Conservation (phyloP, 2,329 filamentous ascomycete species). For the Paracoccidioides lutzii region DNA sequence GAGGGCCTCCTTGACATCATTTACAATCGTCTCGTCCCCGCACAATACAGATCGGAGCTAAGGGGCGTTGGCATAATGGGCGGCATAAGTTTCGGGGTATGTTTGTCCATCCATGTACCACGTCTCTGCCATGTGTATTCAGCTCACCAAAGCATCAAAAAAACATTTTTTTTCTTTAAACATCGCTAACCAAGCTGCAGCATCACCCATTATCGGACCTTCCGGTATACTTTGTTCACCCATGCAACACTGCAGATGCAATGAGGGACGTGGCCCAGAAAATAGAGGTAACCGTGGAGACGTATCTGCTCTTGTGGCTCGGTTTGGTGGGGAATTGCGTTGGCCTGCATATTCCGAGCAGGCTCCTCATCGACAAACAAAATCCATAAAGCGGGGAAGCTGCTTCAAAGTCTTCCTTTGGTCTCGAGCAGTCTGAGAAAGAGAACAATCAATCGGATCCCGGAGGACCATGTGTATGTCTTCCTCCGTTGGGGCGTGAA, state of each 20-base stretch:
- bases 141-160: constrained; percentile 11
- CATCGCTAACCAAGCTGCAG: constrained; percentile 29
- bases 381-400: constrained; percentile 11
- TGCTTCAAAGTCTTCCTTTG: constrained; percentile 5
- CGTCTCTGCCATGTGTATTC: constrained; percentile 6
- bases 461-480: neutral
- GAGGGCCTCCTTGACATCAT: constrained; percentile 51
- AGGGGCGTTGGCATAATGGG: constrained; percentile 52
- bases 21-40: constrained; percentile 57
- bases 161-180: constrained; percentile 19
- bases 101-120: constrained; percentile 24
- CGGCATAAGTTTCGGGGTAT: constrained; percentile 63
- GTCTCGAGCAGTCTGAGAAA: neutral
- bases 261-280: constrained; percentile 50
- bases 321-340: constrained; percentile 74
- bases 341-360: constrained; percentile 62
- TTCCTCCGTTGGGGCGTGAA: neutral
- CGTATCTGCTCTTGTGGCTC: constrained; percentile 80
- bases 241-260: constrained; percentile 74
- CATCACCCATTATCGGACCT: constrained; percentile 70
- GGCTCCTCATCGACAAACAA: constrained; percentile 36
- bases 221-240: constrained; percentile 83
- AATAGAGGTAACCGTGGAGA: constrained; percentile 33
- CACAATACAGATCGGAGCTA: constrained; percentile 49
- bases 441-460: neutral